Evolutionary conservation across 768 basidiomycete species (phyloP).

Genomic region (Leccinum broughii): DNA sequence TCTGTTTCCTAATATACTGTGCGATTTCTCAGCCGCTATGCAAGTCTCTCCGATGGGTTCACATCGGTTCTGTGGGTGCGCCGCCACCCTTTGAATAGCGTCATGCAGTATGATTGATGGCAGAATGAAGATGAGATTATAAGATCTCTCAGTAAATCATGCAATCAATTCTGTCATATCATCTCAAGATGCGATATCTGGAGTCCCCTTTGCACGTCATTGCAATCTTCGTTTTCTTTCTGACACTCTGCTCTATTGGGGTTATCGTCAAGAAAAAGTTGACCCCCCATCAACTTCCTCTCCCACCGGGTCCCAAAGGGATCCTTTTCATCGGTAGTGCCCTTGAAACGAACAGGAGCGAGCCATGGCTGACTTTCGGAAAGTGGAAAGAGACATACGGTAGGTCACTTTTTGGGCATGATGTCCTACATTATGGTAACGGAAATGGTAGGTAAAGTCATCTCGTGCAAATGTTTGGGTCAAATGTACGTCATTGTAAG

Average conservation of each 20-base stretch:
- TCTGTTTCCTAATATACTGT: background rate
- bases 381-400: constrained; percentile 35
- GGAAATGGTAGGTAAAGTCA: constrained; percentile 17
- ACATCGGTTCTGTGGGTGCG: background rate
- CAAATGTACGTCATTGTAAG: constrained; percentile 27
- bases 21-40: background rate
- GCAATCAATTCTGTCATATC: background rate
- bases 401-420: constrained; percentile 12
- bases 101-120: background rate
- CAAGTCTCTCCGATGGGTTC: background rate
- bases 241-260: constrained; percentile 4
- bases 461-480: constrained; percentile 22
- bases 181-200: constrained; percentile 8
- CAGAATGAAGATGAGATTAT: background rate
- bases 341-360: constrained; percentile 23
- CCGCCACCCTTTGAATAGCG: background rate
- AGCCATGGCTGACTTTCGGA: constrained; percentile 34
- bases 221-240: background rate
- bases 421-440: background rate
- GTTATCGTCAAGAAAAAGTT: constrained; percentile 6
- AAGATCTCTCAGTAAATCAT: constrained; percentile 1
- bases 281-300: constrained; percentile 18
- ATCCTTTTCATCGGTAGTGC: constrained; percentile 30
- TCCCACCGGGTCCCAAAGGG: constrained; percentile 33
- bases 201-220: background rate